These are phyloP conservation scores for Umbilicaria muhlenbergii DNA, from an alignment of 495 filamentous ascomycete species.

Conservation along the genomic window DNA sequence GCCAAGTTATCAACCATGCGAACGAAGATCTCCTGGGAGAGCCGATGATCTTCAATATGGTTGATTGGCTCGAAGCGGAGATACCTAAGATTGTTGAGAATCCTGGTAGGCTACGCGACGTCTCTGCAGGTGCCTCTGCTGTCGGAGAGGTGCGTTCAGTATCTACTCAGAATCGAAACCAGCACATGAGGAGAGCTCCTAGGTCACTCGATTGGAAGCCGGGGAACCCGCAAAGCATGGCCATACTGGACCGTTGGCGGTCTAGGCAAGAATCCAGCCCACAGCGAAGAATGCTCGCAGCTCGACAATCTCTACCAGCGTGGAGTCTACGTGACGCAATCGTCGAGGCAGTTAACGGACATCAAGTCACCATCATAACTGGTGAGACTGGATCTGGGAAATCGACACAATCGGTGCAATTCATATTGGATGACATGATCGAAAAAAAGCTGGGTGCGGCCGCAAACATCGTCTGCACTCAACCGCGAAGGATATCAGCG, in stretches of 20 bases:
- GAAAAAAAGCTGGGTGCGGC: conserved; percentile 50
- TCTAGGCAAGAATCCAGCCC: conserved; percentile 35
- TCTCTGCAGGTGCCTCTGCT: conserved; percentile 45
- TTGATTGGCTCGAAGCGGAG: conserved; percentile 79
- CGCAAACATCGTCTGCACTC: conserved; percentile 91
- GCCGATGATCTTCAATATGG: conserved; percentile 74
- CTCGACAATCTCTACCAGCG: conserved; percentile 63
- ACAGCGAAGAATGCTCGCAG: conserved; percentile 53
- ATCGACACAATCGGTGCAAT: conserved; percentile 93
- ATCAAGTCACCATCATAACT: conserved; percentile 89
- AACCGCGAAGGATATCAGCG: conserved; percentile 88
- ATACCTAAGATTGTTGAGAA: conserved; percentile 60
- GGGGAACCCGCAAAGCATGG: conserved; percentile 22
- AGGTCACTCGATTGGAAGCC: conserved; percentile 20
- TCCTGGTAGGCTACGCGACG: conserved; percentile 69
- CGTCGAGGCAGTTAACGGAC: conserved; percentile 48
- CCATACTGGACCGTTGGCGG: conserved; percentile 33
- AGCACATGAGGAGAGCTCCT: conserved; percentile 6
- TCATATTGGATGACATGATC: conserved; percentile 86
- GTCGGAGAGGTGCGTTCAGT: neutral
- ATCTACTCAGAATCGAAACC: conserved; percentile 13
- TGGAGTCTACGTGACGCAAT: conserved; percentile 72
- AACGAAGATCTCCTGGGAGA: conserved; percentile 54
- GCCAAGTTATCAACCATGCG: conserved; percentile 56
- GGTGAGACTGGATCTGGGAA: conserved; percentile 96